Evolutionary conservation across 768 basidiomycete species (phyloP).

Genomic region (Leccinum broughii): DNA sequence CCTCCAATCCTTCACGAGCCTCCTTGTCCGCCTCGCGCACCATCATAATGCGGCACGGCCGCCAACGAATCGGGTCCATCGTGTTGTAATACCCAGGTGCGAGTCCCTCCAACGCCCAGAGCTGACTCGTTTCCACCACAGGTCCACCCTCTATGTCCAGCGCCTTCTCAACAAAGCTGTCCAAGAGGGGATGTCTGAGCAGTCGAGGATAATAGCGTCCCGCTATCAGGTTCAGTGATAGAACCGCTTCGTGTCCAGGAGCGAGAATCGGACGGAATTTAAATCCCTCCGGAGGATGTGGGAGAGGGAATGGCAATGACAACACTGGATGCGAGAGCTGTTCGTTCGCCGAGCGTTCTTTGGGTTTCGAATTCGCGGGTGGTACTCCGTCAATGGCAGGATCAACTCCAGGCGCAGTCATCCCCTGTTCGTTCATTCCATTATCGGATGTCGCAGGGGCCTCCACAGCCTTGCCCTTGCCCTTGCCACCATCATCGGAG

Average conservation of each 20-base stretch:
- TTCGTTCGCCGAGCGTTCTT: constrained; percentile 24
- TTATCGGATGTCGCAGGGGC: constrained; percentile 10
- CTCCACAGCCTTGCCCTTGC: constrained; percentile 36
- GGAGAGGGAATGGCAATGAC: constrained; percentile 45
- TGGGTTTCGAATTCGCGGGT: constrained; percentile 11
- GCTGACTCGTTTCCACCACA: constrained; percentile 45
- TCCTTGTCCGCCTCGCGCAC: constrained; percentile 59
- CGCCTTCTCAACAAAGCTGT: constrained; percentile 40
- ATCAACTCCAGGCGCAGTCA: constrained; percentile 17
- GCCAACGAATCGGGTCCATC: constrained; percentile 67
- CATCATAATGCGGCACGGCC: constrained; percentile 53
- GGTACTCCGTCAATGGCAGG: constrained; percentile 19
- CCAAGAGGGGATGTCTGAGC: constrained; percentile 62
- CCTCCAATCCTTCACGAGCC: constrained; percentile 44
- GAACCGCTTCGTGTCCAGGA: constrained; percentile 59
- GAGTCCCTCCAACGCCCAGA: constrained; percentile 75
- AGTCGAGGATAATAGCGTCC: constrained; percentile 82
- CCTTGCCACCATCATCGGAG: constrained; percentile 20
- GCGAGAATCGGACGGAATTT: constrained; percentile 67
- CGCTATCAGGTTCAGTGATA: constrained; percentile 69
- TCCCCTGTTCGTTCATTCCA: constrained; percentile 6
- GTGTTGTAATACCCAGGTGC: constrained; percentile 65
- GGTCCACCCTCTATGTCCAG: constrained; percentile 38
- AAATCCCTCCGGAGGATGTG: constrained; percentile 65
- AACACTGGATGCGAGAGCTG: constrained; percentile 41